Base-by-base conservation (phyloP, 495 filamentous ascomycete species). In the Lasiosphaeriaceae sp. region DNA sequence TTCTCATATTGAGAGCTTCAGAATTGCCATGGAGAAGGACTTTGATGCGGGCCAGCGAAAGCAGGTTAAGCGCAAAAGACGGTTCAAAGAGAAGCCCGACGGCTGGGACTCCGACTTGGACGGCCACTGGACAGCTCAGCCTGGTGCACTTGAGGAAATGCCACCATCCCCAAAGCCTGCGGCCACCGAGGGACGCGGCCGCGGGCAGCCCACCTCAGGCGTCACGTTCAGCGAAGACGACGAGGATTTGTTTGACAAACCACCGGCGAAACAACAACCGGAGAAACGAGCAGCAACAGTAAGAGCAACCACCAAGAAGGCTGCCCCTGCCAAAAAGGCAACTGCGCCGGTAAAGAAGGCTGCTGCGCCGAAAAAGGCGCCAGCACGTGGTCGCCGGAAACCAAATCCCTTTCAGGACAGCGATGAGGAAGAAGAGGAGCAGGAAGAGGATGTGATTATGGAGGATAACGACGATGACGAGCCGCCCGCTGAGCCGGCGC, bases 101-200 rank as follows among this genome's bases (percentile, higher is more conserved):
- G 73, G 71, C 9, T 99, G 93, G 92, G 90, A 97, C 66, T 85
- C 81, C 3, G 92, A 97, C 57, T 68, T 90, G 35, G 86, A 96
- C 52, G 94, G 95, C 35, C 70, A 77, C 29, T 97, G 94, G 94
- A 84, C 83, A 44, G 88, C 94, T 55, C 83, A 91, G 54, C 84
- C 87, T 0, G 84, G 83, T 0, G 90, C 90, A 11, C 71, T 88
- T 47, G 81, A 81, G 11, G 73, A 50, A 66, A 71, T 59, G 69
- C 75, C 16, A 69, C 66, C 41, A 2, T 56, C 34, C 71, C 74
- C 52, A 72, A 82, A 60, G 76, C 79, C 19, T 71, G 76, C 57
- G 74, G 69, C 31, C 75, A 63, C 54, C 47, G 61, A 44, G 31
- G 59, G 72, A 14, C 67, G 65, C 21, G 71, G 60, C 12, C 73